These are phyloP conservation scores for Hygrocybe punicea DNA, from an alignment of 768 basidiomycete species.

Conservation along the genomic window DNA sequence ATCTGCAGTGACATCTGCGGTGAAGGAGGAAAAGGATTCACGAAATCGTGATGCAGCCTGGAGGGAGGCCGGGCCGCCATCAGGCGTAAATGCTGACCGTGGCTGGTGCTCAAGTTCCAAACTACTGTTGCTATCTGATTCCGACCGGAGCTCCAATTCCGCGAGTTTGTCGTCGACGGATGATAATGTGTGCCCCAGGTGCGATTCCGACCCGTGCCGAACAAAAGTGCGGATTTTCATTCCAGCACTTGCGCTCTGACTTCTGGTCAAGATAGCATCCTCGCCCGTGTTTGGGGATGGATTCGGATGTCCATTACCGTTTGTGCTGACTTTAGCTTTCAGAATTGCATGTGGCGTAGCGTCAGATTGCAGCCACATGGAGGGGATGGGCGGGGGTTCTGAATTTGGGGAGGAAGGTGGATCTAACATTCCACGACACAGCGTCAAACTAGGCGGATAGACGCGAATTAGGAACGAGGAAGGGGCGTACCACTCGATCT, in stretches of 20 bases:
- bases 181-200: neutral
- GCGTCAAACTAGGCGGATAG: neutral
- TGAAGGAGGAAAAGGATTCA: too few relatives aligned
- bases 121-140: neutral
- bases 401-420: neutral
- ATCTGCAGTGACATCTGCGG: too few relatives aligned
- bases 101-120: neutral
- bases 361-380: slow-evolving; percentile 50
- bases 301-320: neutral
- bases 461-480: neutral
- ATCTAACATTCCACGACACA: too few relatives aligned
- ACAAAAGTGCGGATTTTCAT: neutral
- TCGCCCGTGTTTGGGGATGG: neutral
- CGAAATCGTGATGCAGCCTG: neutral
- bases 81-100: too few relatives aligned
- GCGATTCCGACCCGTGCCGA: slow-evolving; percentile 1
- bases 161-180: neutral
- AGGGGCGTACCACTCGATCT: neutral
- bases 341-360: slow-evolving; percentile 26
- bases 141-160: neutral
- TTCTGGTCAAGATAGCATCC: too few relatives aligned
- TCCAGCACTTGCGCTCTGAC: neutral
- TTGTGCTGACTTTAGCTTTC: neutral
- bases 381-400: slow-evolving; percentile 36
- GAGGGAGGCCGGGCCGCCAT: too few relatives aligned